Evolutionary conservation across 257 asterid species (phyloP), one percentile per base, ranked within the genome.

Genomic region (Echium plantagineum): DNA sequence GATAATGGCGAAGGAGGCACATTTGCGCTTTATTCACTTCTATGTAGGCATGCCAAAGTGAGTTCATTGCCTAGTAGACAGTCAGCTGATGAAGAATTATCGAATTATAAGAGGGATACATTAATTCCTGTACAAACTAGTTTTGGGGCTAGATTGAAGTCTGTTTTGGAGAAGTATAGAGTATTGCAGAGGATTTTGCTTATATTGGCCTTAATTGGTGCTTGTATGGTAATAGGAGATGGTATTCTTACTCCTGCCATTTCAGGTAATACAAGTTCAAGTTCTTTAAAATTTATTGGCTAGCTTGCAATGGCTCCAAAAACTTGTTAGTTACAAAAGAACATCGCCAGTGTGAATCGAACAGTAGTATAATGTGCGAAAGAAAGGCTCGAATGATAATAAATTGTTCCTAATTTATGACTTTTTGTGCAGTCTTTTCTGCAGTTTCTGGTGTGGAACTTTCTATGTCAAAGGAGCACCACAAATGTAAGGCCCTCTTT

Each of bases 161-260:
- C 87, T 30, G 77, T 81, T 35, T 71, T 89, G 26, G 96, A 89
- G 63, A 85, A 73, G 52, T 60, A 89, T 24, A 78, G 86, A 68
- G 94, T 89, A 5, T 63, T 89, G 85, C 96, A 89, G 60, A 80
- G 85, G 54, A 62, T 79, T 72, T 74, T 89, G 77, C 85, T 89
- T 64, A 49, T 85, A 13, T 75, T 89, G 86, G 90, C 96, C 68
- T 69, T 89, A 51, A 66, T 89, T 64, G 96, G 96, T 63, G 96
- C 96, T 83, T 89, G 96, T 89, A 89, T 89, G 96, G 96, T 89
- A 65, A 89, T 89, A 70, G 96, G 96, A 30, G 96, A 89, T 71
- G 96, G 96, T 63, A 82, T 89, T 61, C 80, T 89, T 62, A 80
- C 95, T 18, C 96, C 96, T 10, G 80, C 96, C 3, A 73, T 89